These are phyloP conservation scores for Cryptococcus sp. DNA, from an alignment of 1,284 basidiomycete genomes.

Conservation along the genomic window DNA sequence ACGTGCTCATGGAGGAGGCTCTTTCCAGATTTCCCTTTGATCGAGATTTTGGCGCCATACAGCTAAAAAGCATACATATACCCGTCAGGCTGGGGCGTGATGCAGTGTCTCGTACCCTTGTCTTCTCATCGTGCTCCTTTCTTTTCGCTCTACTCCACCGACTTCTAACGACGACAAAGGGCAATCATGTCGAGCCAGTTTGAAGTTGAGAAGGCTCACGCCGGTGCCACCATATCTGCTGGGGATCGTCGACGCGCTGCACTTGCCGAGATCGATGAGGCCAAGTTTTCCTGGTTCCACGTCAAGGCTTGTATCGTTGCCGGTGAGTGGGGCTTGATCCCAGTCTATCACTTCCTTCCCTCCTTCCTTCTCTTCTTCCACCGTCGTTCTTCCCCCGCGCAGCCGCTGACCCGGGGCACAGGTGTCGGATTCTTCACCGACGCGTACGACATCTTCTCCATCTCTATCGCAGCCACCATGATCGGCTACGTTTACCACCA, in stretches of 20 bases:
- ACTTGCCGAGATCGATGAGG: conserved; percentile 70
- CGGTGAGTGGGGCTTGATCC: conserved; percentile 34
- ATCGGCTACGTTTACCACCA: conserved; percentile 69
- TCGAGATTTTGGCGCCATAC: too few relatives aligned
- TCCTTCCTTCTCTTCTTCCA: background rate
- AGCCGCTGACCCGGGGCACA: conserved; percentile 9
- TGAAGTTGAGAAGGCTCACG: conserved; percentile 21
- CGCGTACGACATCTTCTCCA: conserved; percentile 53
- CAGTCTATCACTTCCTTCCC: too few relatives aligned
- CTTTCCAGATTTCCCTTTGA: too few relatives aligned
- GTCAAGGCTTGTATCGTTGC: conserved; percentile 52
- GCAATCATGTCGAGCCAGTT: conserved; percentile 12
- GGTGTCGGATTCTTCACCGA: conserved; percentile 49
- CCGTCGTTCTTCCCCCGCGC: background rate
- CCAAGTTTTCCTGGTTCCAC: conserved; percentile 60
- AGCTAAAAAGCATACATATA: too few relatives aligned
- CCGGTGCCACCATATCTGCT: conserved; percentile 19
- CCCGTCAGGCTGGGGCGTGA: too few relatives aligned
- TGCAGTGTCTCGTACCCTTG: too few relatives aligned
- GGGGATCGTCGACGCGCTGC: conserved; percentile 62
- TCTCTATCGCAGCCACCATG: conserved; percentile 73
- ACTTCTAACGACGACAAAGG: background rate
- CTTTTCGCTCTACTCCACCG: background rate
- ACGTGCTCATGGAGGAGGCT: too few relatives aligned
- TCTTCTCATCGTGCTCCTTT: background rate